phyloP scores from a whole-genome alignment of 2,329 filamentous ascomycete species.

The Apiospora phragmitis region DNA sequence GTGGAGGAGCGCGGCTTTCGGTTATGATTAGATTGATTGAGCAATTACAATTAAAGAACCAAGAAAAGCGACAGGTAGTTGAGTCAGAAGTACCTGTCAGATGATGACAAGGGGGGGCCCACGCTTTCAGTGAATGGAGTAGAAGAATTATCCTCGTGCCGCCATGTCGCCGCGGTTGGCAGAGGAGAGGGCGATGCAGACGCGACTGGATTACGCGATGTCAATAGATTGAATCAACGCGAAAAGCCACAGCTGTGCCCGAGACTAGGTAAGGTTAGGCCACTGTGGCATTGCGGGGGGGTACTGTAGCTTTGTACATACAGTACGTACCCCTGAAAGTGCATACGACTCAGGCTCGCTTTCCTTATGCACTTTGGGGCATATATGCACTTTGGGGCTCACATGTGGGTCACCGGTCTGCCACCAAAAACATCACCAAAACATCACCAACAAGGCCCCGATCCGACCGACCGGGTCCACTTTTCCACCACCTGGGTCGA shows the following conservation, averaged over 20 bases:
- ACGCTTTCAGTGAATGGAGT: background rate
- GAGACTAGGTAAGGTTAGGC: too few species aligned
- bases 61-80: constrained; percentile 7
- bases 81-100: background rate
- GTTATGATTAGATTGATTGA: background rate
- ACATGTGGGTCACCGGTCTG: too few species aligned
- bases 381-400: too few species aligned
- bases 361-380: too few species aligned
- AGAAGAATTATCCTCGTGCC: background rate
- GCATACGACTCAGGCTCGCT: too few species aligned
- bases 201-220: constrained; percentile 7
- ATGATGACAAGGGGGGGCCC: background rate
- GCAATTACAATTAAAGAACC: background rate
- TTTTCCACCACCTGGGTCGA: too few species aligned
- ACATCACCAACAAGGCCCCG: too few species aligned
- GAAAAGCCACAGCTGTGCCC: constrained; percentile 8
- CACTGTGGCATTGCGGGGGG: too few species aligned
- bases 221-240: constrained; percentile 11
- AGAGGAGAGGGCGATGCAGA: background rate
- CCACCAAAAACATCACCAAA: too few species aligned
- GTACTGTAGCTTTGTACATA: too few species aligned
- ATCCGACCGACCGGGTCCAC: too few species aligned
- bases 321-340: too few species aligned
- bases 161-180: background rate
- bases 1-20: background rate